A percentile compares a stretch with the other conserved stretches of the same genome.
These are phyloP conservation scores for Canavalia ensiformis DNA, from an alignment of 306 rosid species.

Conservation along the genomic window DNA sequence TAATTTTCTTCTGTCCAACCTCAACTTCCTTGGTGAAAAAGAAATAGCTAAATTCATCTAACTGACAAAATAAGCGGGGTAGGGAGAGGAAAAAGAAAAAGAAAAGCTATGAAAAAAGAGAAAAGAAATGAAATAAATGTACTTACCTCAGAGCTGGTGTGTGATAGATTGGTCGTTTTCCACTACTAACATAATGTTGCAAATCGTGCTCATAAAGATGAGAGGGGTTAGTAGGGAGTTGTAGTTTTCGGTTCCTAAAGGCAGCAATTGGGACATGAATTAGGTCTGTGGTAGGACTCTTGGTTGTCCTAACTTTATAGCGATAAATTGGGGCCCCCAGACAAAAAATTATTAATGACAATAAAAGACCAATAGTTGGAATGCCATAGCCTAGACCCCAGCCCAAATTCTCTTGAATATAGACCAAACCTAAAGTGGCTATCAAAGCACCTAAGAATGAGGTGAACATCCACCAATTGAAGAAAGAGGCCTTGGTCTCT, in stretches of 20 bases:
- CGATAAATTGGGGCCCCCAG: constrained; percentile 81
- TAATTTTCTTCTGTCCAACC: too few relatives aligned
- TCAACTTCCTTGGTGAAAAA: too few relatives aligned
- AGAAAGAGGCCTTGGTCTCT: constrained; percentile 78
- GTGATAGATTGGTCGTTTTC: constrained; percentile 68
- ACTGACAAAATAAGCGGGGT: too few relatives aligned
- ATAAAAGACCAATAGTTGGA: constrained; percentile 79
- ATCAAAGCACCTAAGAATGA: constrained; percentile 85
- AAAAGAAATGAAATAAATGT: too few relatives aligned
- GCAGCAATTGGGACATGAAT: constrained; percentile 65
- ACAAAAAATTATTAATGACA: constrained; percentile 67
- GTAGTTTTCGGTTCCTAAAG: constrained; percentile 63
- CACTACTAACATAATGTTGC: constrained; percentile 59
- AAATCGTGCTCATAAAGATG: constrained; percentile 69
- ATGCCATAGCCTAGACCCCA: constrained; percentile 92
- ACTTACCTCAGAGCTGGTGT: constrained; percentile 80
- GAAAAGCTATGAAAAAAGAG: too few relatives aligned
- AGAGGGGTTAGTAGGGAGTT: constrained; percentile 66
- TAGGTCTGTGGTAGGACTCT: constrained; percentile 71
- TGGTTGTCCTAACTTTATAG: constrained; percentile 66
- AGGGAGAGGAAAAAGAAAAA: too few relatives aligned
- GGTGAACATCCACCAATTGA: constrained; percentile 99
- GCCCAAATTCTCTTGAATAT: constrained; percentile 88
- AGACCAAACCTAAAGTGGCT: constrained; percentile 81
- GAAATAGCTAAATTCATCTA: too few relatives aligned